These are phyloP conservation scores for Astrothelium macrocarpum DNA, from an alignment of 495 filamentous ascomycete genomes.

Conservation along the genomic window DNA sequence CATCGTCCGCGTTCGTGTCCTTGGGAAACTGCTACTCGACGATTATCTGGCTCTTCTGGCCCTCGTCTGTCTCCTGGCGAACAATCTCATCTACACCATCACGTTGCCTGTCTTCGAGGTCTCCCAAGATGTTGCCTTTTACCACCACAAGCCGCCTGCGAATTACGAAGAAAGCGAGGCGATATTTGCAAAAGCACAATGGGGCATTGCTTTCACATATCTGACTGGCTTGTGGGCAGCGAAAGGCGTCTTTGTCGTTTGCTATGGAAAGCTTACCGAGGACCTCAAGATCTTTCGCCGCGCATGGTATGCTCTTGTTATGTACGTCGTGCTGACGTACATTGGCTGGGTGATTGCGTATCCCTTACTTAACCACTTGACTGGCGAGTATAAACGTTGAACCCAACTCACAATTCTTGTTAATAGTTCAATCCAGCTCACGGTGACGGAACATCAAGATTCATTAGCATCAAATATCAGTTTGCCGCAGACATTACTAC, in stretches of 20 bases:
- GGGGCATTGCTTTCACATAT: not conserved
- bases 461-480: not conserved
- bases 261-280: not conserved
- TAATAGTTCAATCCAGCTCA: not conserved
- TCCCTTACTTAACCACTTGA: not conserved
- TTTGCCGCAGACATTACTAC: not conserved
- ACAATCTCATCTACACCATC: not conserved
- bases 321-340: not conserved
- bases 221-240: not conserved
- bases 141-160: not conserved
- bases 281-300: not conserved
- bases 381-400: not conserved
- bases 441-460: not conserved
- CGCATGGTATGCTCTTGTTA: not conserved
- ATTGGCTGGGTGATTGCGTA: not conserved
- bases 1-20: not conserved
- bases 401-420: not conserved
- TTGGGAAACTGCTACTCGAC: not conserved
- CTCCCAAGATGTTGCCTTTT: not conserved
- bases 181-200: not conserved
- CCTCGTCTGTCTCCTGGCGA: not conserved
- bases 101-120: not conserved
- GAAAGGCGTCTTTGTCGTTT: not conserved
- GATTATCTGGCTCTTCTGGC: not conserved
- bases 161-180: not conserved